Conservation (phyloP, 2,329 filamentous ascomycete species). For the Corniculantispora saksenae region DNA sequence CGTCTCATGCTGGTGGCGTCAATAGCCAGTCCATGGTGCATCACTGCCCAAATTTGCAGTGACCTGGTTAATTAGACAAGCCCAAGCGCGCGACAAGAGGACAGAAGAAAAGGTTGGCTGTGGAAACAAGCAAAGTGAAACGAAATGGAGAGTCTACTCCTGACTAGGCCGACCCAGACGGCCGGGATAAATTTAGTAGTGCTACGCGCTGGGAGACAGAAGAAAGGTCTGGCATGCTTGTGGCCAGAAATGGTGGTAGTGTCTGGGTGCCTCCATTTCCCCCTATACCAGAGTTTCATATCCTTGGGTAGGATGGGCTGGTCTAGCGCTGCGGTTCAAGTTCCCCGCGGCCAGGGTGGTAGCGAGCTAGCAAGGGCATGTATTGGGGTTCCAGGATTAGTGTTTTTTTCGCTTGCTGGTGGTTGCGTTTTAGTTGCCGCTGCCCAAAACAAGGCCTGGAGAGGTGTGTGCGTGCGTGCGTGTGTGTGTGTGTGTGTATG, state of each 20-base stretch:
- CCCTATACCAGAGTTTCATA: neutral
- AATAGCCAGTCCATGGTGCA: neutral
- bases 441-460: neutral
- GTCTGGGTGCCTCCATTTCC: neutral
- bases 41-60: neutral
- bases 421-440: neutral
- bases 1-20: constrained; percentile 3
- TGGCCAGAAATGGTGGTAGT: neutral
- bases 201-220: neutral
- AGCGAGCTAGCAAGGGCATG: constrained; percentile 7
- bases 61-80: neutral
- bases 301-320: constrained; percentile 2
- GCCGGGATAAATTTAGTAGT: neutral
- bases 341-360: constrained; percentile 14
- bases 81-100: constrained; percentile 12
- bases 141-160: neutral
- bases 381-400: constrained; percentile 1
- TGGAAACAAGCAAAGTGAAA: neutral
- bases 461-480: too few species aligned
- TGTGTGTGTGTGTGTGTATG: too few species aligned
- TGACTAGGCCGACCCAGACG: neutral
- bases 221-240: neutral
- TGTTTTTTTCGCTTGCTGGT: neutral
- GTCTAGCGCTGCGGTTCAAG: constrained; percentile 13
- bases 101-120: neutral